A percentile compares a stretch with the other conserved stretches of the same genome.
phyloP scores from a whole-genome alignment of 2,329 filamentous ascomycete genomes.

The Aspergillus ruber region DNA sequence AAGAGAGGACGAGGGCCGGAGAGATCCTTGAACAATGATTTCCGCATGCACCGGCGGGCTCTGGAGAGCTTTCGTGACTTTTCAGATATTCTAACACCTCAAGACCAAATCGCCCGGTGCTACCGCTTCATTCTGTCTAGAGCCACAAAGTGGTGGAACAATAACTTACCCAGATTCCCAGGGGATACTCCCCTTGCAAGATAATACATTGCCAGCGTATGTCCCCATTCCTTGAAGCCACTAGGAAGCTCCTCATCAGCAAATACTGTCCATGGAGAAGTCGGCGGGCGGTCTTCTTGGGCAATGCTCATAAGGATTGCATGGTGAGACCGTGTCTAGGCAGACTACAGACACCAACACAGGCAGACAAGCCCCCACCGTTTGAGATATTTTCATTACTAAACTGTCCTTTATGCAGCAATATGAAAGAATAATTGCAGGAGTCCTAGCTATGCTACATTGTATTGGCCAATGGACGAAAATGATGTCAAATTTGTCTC shows the following conservation, averaged over 20 bases:
- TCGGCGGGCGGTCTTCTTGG: slow-evolving; percentile 1
- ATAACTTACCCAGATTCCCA: slow-evolving; percentile 21
- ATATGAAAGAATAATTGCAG: slow-evolving; percentile 45
- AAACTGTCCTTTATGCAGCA: slow-evolving; percentile 43
- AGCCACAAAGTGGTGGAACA: slow-evolving; percentile 22
- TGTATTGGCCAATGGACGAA: slow-evolving; percentile 46
- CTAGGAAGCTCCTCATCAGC: slow-evolving; percentile 24
- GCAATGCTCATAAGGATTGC: slow-evolving; percentile 40
- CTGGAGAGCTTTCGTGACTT: too few species aligned
- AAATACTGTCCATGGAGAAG: slow-evolving; percentile 24
- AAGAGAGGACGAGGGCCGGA: slow-evolving; percentile 27
- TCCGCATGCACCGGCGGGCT: slow-evolving; percentile 21
- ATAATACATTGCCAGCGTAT: slow-evolving; percentile 30
- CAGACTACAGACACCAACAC: slow-evolving; percentile 17
- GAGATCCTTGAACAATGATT: slow-evolving; percentile 25
- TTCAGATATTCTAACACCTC: background rate
- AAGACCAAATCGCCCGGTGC: slow-evolving; percentile 19
- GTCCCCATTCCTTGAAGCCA: slow-evolving; percentile 18
- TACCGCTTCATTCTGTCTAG: slow-evolving; percentile 16
- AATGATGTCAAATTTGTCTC: slow-evolving; percentile 54
- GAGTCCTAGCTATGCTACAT: slow-evolving; percentile 46
- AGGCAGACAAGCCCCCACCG: slow-evolving; percentile 4
- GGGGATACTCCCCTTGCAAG: slow-evolving; percentile 26
- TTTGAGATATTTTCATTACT: slow-evolving; percentile 34
- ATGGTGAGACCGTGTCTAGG: slow-evolving; percentile 48